Conservation (phyloP, 768 basidiomycete genomes). For the Boletus edulis region DNA sequence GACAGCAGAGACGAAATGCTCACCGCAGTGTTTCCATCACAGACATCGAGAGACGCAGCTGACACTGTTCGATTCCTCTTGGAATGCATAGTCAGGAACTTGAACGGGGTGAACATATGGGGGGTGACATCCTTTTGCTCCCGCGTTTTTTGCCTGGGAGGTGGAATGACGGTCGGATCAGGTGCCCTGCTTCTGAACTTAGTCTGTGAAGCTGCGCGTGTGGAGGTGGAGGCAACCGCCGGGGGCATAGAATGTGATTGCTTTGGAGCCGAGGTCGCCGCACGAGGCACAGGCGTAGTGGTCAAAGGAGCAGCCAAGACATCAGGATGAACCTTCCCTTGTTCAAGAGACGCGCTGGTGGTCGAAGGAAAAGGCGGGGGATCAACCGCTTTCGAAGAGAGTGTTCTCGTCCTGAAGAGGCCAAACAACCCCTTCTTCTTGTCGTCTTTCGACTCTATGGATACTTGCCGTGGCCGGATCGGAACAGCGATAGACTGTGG, state of each 20-base stretch:
- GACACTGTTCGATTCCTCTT: conserved; percentile 69
- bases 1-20: conserved; percentile 23
- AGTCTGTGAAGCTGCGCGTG: conserved; percentile 12
- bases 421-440: conserved; percentile 34
- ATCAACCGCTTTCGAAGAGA: conserved; percentile 30
- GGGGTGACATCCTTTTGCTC: conserved; percentile 41
- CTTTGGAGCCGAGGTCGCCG: conserved; percentile 14
- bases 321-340: conserved; percentile 15
- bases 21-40: conserved; percentile 73
- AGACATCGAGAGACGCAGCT: conserved; percentile 71
- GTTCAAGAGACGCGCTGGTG: conserved; percentile 19
- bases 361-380: conserved; percentile 20
- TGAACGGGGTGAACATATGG: conserved; percentile 61
- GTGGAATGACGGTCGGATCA: conserved; percentile 28
- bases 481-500: conserved; percentile 14
- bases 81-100: conserved; percentile 47
- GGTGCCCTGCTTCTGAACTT: conserved; percentile 18
- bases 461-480: conserved; percentile 22
- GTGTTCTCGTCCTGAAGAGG: conserved; percentile 31
- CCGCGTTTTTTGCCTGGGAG: conserved; percentile 29
- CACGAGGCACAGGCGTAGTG: conserved; percentile 11
- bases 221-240: conserved; percentile 1
- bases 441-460: conserved; percentile 34
- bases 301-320: neutral
- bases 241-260: conserved; percentile 10